Percentiles rank a stretch among this genome's conserved stretches.
These are phyloP conservation scores for Fagopyrum esculentum DNA, from an alignment of 148 eudicot species.

Conservation along the genomic window DNA sequence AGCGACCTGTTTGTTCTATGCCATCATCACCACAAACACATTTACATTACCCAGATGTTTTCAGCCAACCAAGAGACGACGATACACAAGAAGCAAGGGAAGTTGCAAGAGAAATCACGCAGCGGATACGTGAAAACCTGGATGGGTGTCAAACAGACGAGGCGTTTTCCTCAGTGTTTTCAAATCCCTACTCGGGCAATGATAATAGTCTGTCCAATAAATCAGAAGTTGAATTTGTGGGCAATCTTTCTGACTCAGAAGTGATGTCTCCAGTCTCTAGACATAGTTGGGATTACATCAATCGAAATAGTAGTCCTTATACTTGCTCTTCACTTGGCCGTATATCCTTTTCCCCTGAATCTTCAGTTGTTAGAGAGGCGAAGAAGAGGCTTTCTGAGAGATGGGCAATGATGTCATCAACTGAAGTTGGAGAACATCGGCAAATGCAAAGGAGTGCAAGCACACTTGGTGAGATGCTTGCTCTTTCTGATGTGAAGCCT, in stretches of 20 bases:
- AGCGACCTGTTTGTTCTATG: conserved; percentile 36
- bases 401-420: conserved; percentile 87
- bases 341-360: conserved; percentile 82
- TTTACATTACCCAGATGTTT: conserved; percentile 20
- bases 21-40: conserved; percentile 40
- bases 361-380: conserved; percentile 92
- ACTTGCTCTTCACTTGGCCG: conserved; percentile 64
- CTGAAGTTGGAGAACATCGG: conserved; percentile 47
- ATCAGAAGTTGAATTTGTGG: conserved; percentile 64
- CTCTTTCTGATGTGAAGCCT: conserved; percentile 70
- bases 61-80: conserved; percentile 40
- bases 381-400: conserved; percentile 98
- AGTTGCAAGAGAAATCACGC: conserved; percentile 62
- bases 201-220: conserved; percentile 82
- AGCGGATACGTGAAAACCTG: conserved; percentile 54
- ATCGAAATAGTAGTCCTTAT: conserved; percentile 51
- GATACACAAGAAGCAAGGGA: conserved; percentile 58
- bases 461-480: conserved; percentile 96
- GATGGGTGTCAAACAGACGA: conserved; percentile 59
- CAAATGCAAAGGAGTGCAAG: conserved; percentile 63
- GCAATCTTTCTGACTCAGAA: conserved; percentile 74
- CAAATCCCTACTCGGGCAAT: conserved; percentile 79
- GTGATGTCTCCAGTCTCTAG: conserved; percentile 68
- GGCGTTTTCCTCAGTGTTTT: conserved; percentile 69
- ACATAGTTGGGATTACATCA: conserved; percentile 89